Base-by-base conservation (phyloP, 176 grass and related monocot species). In the Cenchrus purpureus region DNA sequence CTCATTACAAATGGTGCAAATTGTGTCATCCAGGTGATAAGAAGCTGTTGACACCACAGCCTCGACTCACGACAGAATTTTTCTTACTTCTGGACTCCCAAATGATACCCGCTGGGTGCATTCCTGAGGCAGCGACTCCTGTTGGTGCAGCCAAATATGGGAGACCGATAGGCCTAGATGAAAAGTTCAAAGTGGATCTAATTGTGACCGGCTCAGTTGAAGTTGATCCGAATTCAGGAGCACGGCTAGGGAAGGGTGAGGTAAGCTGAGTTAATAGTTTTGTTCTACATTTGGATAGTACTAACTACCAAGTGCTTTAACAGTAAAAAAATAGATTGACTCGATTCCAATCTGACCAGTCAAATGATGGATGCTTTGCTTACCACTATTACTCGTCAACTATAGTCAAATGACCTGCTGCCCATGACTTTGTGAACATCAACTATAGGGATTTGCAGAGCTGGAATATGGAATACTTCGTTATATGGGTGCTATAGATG, bases 401-500 rank as follows among this genome's bases (percentile, higher is more conserved):
- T 34, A 34, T 34, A 34, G 34, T 34, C 34, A 34, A 34, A 34
- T 34, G 34, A 34, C 34, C 34, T 2, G 34, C 37, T 40, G 61
- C 10, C 45, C 53, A 25, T 51, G 66, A 50, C 10, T 71, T 65
- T 73, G 59, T 61, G 42, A 69, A 56, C 8, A 29, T 67, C 0
- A 15, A 57, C 5, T 63, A 5, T 19, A 98, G 91, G 95, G 92
- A 60, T 98, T 98, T 85, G 92, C 95, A 5, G 95, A 98, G 77
- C 89, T 97, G 42, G 92, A 98, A 83, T 98, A 95, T 40, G 92
- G 92, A 64, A 93, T 98, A 83, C 79, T 98, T 78, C 91, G 87
- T 25, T 95, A 93, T 74, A 98, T 98, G 92, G 91, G 92, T 20
- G 84, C 91, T 91, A 93, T 92, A 16, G 85, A 92, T 93, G 92